These are phyloP conservation scores for Hypericum perforatum DNA, from an alignment of 345 rosid genomes.

Conservation along the genomic window DNA sequence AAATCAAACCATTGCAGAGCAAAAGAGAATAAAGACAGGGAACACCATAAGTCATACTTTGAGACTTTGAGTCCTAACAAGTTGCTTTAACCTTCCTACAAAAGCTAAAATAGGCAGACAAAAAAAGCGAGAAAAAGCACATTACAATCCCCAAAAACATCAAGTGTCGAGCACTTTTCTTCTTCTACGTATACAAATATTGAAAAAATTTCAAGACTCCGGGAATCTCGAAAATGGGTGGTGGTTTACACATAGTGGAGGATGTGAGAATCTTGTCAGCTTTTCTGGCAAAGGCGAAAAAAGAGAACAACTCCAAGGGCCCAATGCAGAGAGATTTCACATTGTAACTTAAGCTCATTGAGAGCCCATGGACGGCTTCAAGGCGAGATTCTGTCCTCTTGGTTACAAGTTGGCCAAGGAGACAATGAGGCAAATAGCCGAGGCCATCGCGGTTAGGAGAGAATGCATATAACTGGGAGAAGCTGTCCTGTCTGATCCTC, in stretches of 20 bases:
- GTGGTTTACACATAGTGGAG: conserved; percentile 18
- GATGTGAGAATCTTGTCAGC: conserved; percentile 29
- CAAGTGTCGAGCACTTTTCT: neutral
- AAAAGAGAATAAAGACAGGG: conserved; percentile 3
- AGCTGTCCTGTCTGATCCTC: conserved; percentile 36
- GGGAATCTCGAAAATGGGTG: conserved; percentile 17
- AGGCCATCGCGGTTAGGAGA: conserved; percentile 11
- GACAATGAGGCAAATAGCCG: neutral
- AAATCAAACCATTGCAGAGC: neutral
- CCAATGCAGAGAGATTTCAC: conserved; percentile 21
- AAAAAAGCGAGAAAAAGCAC: neutral
- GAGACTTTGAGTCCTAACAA: neutral
- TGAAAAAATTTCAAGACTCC: neutral
- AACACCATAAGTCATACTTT: neutral
- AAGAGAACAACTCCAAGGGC: too few species aligned
- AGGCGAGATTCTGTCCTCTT: too few species aligned
- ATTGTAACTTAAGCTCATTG: conserved; percentile 1
- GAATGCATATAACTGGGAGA: conserved; percentile 16
- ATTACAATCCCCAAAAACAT: neutral
- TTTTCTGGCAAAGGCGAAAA: conserved; percentile 17
- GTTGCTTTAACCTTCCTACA: neutral
- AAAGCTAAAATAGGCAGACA: too few species aligned
- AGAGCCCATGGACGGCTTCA: too few species aligned
- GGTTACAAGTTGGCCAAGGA: conserved; percentile 8
- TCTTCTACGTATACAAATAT: conserved; percentile 7